These are phyloP conservation scores for sweet orange (Citrus sinensis) DNA, from an alignment of 345 rosid genomes.

Conservation along the genomic window DNA sequence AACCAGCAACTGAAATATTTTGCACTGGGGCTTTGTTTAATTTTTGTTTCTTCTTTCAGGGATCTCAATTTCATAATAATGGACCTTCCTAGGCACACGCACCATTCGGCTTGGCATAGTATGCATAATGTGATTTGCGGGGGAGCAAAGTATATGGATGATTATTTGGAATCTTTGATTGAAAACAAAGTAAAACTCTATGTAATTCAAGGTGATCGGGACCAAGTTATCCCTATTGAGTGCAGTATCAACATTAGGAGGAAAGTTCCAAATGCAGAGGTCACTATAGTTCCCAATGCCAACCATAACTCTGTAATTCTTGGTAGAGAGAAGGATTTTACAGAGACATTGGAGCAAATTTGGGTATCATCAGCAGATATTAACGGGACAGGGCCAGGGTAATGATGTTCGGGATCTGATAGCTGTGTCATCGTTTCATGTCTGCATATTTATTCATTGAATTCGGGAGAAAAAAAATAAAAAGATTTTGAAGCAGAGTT, in stretches of 20 bases:
- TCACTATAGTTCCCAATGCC: conserved; percentile 36
- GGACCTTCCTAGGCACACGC: conserved; percentile 69
- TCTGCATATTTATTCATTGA: too few relatives aligned
- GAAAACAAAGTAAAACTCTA: conserved; percentile 32
- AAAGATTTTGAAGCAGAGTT: too few relatives aligned
- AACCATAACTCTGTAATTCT: conserved; percentile 51
- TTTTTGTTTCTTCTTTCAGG: conserved; percentile 24
- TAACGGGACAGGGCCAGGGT: too few relatives aligned
- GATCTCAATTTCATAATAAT: conserved; percentile 35
- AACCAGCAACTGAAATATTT: not conserved
- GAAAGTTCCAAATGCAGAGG: conserved; percentile 41
- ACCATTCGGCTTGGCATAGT: conserved; percentile 76
- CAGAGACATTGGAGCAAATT: conserved; percentile 37
- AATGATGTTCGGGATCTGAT: too few relatives aligned
- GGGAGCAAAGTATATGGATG: conserved; percentile 57
- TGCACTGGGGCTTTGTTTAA: not conserved
- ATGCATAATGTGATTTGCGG: conserved; percentile 84
- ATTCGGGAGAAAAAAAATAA: too few relatives aligned
- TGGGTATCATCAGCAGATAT: conserved; percentile 36
- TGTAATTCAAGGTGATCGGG: conserved; percentile 59
- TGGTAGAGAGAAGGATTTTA: conserved; percentile 48
- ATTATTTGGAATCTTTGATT: conserved; percentile 37
- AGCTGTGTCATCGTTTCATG: too few relatives aligned
- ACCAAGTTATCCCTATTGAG: conserved; percentile 51
- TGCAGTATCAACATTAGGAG: conserved; percentile 48